Base-by-base conservation (phyloP, 129 eudicot genomes). In the Sambucus nigra region DNA sequence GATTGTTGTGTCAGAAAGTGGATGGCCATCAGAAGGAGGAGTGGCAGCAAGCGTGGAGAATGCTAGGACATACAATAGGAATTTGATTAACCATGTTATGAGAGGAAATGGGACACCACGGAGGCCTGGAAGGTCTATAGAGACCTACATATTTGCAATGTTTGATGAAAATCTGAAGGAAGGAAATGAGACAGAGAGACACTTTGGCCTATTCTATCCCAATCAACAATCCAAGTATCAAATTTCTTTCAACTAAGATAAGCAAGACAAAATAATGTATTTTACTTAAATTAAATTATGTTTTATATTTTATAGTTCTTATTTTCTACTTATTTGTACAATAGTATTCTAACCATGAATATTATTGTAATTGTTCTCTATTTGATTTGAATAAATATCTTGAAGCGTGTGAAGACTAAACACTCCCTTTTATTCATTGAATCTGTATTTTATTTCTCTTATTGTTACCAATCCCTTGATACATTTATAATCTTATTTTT, bases 1-100 rank as follows among this genome's bases (percentile, higher is more conserved):
- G 17, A 51, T 77, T 3, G 79, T 77, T 32, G 83, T 72, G 44
- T 67, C 83, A 4, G 83, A 77, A 51, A 77, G 47, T 8, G 84
- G 84, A 11, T 73, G 79, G 79, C 76, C 84, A 1, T 52, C 79
- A 1, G 73, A 64, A 0, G 79, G 79, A 15, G 73, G 66, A 1
- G 20, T 7, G 12, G 47, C 31, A 0, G 53, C 75, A 7, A 31
- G 64, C 5, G 17, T 53, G 5, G 53, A 61, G 0, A 51, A 55
- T 51, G 74, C 74, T 0, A 53, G 52, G 51, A 52, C 53, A 24
- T 73, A 61, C 25, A 35, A 55, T 26, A 38, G 25, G 11, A 66
- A 57, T 55, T 47, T 73, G 69, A 31, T 67, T 17, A 49, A 41
- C 4, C 69, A 65, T 31, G 69, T 67, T 15, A 23, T 16, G 7